Conservation (phyloP, 2,329 filamentous ascomycete species). For the Cercospora zeina region DNA sequence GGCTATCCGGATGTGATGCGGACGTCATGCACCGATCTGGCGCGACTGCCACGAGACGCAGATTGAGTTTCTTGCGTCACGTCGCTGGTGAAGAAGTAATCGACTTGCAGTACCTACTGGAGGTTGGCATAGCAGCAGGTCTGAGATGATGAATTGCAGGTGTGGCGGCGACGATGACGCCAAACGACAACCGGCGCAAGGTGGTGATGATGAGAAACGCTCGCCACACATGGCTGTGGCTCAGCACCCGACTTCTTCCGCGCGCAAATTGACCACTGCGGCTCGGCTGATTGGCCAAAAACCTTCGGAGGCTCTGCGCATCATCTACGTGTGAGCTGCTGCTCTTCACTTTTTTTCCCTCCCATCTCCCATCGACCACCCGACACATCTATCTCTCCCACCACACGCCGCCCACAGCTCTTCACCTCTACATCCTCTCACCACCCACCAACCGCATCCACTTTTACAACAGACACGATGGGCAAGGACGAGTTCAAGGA, state of each 20-base stretch:
- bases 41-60: conserved; percentile 7
- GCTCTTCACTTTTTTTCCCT: conserved; percentile 12
- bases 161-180: background rate
- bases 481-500: conserved; percentile 43
- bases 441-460: background rate
- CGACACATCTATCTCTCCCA: background rate
- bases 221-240: conserved; percentile 4
- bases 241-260: conserved; percentile 11
- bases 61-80: background rate
- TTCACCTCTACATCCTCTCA: conserved; percentile 2
- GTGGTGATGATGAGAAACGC: background rate
- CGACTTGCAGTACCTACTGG: background rate
- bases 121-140: background rate
- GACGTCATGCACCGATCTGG: background rate
- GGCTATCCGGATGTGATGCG: conserved; percentile 1
- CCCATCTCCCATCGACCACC: background rate
- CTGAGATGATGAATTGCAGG: background rate
- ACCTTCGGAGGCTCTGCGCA: conserved; percentile 7
- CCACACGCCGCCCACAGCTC: background rate
- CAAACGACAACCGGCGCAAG: background rate
- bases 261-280: background rate
- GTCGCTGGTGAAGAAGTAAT: background rate
- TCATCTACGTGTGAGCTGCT: conserved; percentile 5
- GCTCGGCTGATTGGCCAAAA: conserved; percentile 3
- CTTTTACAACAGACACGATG: conserved; percentile 37